Conservation (phyloP, 441 rosid species). For the Biscutella laevigata region DNA sequence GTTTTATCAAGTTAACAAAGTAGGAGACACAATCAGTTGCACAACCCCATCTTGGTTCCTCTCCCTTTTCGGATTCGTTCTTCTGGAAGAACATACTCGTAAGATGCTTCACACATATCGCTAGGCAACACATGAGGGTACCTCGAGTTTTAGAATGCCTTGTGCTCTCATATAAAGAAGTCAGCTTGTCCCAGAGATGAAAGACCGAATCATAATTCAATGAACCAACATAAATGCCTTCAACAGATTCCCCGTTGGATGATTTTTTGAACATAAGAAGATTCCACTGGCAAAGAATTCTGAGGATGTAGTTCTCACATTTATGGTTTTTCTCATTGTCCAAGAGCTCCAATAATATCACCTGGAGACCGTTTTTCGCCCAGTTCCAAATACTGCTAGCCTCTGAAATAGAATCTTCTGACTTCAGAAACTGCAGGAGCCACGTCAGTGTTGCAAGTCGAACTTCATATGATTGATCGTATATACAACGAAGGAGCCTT, state of each 20-base stretch:
- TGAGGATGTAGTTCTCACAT: conserved; percentile 65
- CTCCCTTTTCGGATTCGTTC: conserved; percentile 22
- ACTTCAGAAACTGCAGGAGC: conserved; percentile 62
- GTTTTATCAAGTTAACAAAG: conserved; percentile 52
- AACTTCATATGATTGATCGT: conserved; percentile 84
- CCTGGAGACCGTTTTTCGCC: conserved; percentile 59
- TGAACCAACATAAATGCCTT: conserved; percentile 42
- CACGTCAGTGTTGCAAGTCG: conserved; percentile 80
- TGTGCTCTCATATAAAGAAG: conserved; percentile 45
- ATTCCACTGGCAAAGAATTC: conserved; percentile 81
- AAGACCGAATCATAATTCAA: conserved; percentile 49
- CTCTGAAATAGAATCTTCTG: conserved; percentile 36
- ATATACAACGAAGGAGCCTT: conserved; percentile 49
- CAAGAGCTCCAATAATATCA: conserved; percentile 48
- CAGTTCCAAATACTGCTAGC: conserved; percentile 45
- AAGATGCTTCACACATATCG: conserved; percentile 57
- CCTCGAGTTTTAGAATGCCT: conserved; percentile 59
- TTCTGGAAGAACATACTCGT: conserved; percentile 34
- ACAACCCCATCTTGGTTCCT: conserved; percentile 27
- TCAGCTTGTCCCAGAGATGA: conserved; percentile 62
- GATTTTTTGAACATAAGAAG: conserved; percentile 46
- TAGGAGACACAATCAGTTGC: conserved; percentile 42
- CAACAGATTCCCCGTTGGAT: conserved; percentile 19
- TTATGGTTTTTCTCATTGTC: conserved; percentile 58
- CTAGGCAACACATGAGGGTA: conserved; percentile 75